Evolutionary conservation across 208 protist genomes (phyloP).

Genomic region (Crithidia mellificae): DNA sequence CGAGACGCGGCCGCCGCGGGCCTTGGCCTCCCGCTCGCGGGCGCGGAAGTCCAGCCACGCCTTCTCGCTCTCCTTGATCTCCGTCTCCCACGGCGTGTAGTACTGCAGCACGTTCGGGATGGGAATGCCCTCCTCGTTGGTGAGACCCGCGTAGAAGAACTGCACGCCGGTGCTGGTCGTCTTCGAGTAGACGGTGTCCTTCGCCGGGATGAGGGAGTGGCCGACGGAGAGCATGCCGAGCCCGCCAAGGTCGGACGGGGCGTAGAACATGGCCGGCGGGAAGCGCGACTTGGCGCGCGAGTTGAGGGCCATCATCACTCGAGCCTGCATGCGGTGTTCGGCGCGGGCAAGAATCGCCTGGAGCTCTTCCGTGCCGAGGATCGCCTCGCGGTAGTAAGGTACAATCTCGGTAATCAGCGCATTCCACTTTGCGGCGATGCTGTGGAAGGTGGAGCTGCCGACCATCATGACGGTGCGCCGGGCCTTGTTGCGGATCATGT

Average conservation of each 20-base stretch:
- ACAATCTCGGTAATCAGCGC: conserved; percentile 99
- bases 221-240: conserved; percentile 99
- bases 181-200: conserved; percentile 98
- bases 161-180: conserved; percentile 98
- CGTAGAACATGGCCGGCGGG: conserved; percentile 99
- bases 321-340: conserved; percentile 99
- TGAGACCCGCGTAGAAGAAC: conserved; percentile 99
- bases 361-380: conserved; percentile 96
- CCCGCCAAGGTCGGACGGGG: conserved; percentile 97
- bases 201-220: conserved; percentile 99
- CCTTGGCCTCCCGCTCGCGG: conserved; percentile 97
- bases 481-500: conserved; percentile 98
- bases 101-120: conserved; percentile 99
- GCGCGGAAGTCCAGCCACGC: conserved; percentile 99
- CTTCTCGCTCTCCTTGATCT: conserved; percentile 99
- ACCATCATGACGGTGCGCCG: conserved; percentile 99
- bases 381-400: conserved; percentile 99
- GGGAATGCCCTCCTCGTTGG: conserved; percentile 98
- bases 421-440: conserved; percentile 99
- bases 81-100: conserved; percentile 99
- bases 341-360: conserved; percentile 99
- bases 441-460: conserved; percentile 99
- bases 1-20: conserved; percentile 97
- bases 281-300: conserved; percentile 99
- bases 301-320: conserved; percentile 99